A percentile compares a stretch with the other conserved stretches of the same genome.
phyloP scores from a whole-genome alignment of 2,329 filamentous ascomycete species.

The Macroventuria anomochaeta region DNA sequence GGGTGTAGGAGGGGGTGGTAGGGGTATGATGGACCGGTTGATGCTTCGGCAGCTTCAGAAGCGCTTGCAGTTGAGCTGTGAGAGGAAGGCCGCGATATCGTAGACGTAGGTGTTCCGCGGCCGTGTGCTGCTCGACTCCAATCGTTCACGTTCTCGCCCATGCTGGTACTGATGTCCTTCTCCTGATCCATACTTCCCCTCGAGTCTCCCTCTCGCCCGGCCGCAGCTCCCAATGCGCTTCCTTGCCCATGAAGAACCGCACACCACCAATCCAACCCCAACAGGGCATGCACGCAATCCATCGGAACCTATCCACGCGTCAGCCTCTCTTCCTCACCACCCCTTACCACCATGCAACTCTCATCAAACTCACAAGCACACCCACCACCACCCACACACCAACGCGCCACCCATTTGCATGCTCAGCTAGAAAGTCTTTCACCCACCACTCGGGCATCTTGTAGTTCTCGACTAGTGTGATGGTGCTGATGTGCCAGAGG shows the following conservation, averaged over 20 bases:
- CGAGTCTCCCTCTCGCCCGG: neutral
- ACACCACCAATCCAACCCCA: constrained; percentile 24
- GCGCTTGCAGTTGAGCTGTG: neutral
- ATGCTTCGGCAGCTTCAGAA: no score
- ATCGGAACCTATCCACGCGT: constrained; percentile 9
- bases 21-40: neutral
- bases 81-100: neutral
- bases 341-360: neutral
- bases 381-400: constrained; percentile 23
- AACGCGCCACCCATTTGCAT: constrained; percentile 12
- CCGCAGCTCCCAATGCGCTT: no score
- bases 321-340: neutral
- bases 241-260: constrained; percentile 2
- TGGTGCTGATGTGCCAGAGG: constrained; percentile 30
- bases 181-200: neutral
- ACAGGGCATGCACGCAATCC: constrained; percentile 20
- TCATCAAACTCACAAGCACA: constrained; percentile 1
- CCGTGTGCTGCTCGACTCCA: neutral
- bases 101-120: neutral
- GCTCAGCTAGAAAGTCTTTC: constrained; percentile 6
- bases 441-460: constrained; percentile 27
- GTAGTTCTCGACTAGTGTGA: constrained; percentile 23
- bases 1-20: constrained; percentile 10
- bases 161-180: neutral
- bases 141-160: neutral